Base-by-base conservation (phyloP, 2,329 filamentous ascomycete species). In the Paracoccidioides brasiliensis region DNA sequence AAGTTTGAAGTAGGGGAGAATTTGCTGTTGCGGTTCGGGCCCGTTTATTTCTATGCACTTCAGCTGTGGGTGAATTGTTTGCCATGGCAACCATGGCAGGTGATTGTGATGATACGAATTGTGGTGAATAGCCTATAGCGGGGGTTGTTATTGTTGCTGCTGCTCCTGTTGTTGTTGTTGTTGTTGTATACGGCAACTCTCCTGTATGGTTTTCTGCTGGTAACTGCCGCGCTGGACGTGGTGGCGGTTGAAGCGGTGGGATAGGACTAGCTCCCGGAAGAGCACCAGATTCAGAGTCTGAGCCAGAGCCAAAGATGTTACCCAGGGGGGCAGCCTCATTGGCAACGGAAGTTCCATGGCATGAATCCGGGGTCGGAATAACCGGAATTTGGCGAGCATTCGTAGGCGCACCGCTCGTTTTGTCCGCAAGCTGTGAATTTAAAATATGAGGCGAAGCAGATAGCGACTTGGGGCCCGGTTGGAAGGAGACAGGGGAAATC, bases 321-420 rank as follows among this genome's bases (percentile, higher is more conserved):
- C 35, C 51, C 58, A 58, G 59, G 22, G 57, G 55, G 52, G 62
- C 61, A 42, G 57, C 56, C 44, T 60, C 55, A 46, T 49, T 58
- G 43, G 58, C 52, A 5, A 62, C 55, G 53, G 63, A 59, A 40
- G 64, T 64, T 33, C 57, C 59, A 56, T 62, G 62, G 52, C 64
- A 68, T 30, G 62, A 64, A 42, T 64, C 66, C 1, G 68, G 82
- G 12, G 84, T 84, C 5, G 81, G 80, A 52, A 67, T 61, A 4
- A 65, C 57, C 1, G 58, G 55, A 3, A 54, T 10, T 46, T 55
- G 62, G 15, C 53, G 50, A 37, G 55, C 54, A 28, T 57, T 51
- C 40, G 58, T 57, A 54, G 55, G 54, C 54, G 50, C 53, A 38
- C 38, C 42, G 33, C 5, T n/a, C 30, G 37, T 50, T 30, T n/a